Evolutionary conservation across 305 asterid species (phyloP).

Genomic region (Stenogyne calaminthoides): DNA sequence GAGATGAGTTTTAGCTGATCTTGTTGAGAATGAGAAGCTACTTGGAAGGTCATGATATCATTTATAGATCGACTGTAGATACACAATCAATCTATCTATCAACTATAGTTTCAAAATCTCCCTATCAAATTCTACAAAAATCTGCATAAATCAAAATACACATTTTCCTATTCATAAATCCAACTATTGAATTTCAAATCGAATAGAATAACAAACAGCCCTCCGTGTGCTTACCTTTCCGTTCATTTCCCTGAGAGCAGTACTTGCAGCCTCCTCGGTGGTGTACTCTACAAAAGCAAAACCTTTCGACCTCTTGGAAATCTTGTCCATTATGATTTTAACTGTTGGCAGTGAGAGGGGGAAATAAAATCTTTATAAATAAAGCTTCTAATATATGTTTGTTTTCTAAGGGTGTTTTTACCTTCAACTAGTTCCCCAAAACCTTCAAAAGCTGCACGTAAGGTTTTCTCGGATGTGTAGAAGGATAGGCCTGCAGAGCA

Average conservation of each 20-base stretch:
- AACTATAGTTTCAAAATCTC: background rate
- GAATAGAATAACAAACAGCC: too few relatives aligned
- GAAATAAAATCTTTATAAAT: constrained; percentile 4
- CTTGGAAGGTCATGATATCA: background rate
- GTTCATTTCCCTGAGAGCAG: constrained; percentile 87
- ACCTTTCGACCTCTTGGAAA: constrained; percentile 97
- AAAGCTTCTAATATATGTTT: background rate
- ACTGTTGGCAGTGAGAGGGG: constrained; percentile 41
- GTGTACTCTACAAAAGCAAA: constrained; percentile 88
- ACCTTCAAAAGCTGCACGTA: constrained; percentile 84
- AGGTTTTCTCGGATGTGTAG: constrained; percentile 91
- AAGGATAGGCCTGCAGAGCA: constrained; percentile 75
- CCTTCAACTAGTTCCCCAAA: constrained; percentile 88
- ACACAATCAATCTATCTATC: too few relatives aligned
- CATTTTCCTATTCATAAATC: background rate
- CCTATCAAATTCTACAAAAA: background rate
- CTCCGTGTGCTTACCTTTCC: constrained; percentile 65
- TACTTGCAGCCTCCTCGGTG: constrained; percentile 76
- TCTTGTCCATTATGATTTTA: constrained; percentile 94
- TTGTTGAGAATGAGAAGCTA: background rate
- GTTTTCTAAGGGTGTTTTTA: constrained; percentile 29
- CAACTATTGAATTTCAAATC: background rate
- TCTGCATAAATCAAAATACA: background rate
- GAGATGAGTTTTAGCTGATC: constrained; percentile 3
- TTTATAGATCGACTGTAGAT: background rate